Base-by-base conservation (phyloP, 2,329 filamentous ascomycete species). In the Davidsoniella neocaledoniae region DNA sequence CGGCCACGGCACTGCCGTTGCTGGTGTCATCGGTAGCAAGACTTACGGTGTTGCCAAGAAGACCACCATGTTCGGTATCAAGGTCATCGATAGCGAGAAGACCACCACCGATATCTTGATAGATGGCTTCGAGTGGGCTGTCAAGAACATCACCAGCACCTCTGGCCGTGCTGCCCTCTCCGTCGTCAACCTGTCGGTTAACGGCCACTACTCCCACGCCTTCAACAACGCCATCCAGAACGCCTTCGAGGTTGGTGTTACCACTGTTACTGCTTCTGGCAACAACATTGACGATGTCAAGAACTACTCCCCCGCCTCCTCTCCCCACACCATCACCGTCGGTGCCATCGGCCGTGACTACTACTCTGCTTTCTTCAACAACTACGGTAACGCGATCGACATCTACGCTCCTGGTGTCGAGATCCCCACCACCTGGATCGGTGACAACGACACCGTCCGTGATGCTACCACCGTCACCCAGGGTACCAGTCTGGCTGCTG, bases 11-110 rank as follows among this genome's bases (percentile, higher is more conserved):
- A 98, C 91, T 61, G 91, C 98, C 76, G 98, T 91, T 79, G 95
- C 91, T 56, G 91, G 91, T 59, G 98, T 91, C 55, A 82, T 96
- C 60, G 91, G 85, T 57, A 91, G 91, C 64, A 93, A 91, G 79
- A 95, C 94, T 74, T 96, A 94, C 64, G 91, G 91, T 77, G 90
- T 98, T 56, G 88, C 91, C 65, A 98, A 98, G 82, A 95, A 96
- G 79, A 91, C 91, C 63, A 80, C 86, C 59, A 74, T 98, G 66
- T 42, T 46, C 33, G 42, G 48, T 29, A 42, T 50, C 48, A 50
- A 46, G 59, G 67, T 72, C 19, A 64, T 71, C 17, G 57, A 64
- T 44, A 52, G 17, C 2, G 47, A 46, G 16, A 10, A 52, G 23
- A 42, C 46, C 21, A 52, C 53, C 40, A 54, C 50, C 16, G 50